Percentiles rank a stretch among this genome's conserved stretches.
phyloP scores from a whole-genome alignment of 2,329 filamentous ascomycete genomes.

The Lomentospora prolificans region DNA sequence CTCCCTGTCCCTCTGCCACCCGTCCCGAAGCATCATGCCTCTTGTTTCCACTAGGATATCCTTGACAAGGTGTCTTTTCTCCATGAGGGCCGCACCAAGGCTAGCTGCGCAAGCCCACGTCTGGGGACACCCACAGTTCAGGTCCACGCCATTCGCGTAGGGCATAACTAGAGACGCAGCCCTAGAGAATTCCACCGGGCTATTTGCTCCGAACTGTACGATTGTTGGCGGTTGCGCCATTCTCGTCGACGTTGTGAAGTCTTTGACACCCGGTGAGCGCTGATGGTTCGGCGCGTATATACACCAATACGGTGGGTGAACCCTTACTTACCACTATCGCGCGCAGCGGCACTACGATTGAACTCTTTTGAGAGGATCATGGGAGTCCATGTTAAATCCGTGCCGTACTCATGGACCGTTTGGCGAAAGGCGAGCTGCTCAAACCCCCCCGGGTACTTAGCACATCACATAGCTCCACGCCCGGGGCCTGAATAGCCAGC shows the following conservation, averaged over 20 bases:
- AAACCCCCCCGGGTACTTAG: background rate
- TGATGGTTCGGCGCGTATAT: background rate
- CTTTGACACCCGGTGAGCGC: conserved; percentile 18
- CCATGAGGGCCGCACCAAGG: conserved; percentile 61
- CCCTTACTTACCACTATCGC: conserved; percentile 45
- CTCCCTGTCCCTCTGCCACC: conserved; percentile 39
- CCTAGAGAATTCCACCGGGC: conserved; percentile 49
- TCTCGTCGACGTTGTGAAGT: conserved; percentile 51
- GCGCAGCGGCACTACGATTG: conserved; percentile 48
- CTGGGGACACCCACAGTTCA: conserved; percentile 67
- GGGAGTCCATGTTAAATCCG: conserved; percentile 60
- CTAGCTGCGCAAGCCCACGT: conserved; percentile 61
- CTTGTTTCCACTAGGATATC: conserved; percentile 54
- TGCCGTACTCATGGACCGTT: conserved; percentile 53
- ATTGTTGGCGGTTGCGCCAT: conserved; percentile 48
- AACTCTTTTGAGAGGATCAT: conserved; percentile 65
- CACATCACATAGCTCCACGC: background rate
- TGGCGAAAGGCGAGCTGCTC: conserved; percentile 57
- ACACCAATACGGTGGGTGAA: background rate
- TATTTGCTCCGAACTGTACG: conserved; percentile 57
- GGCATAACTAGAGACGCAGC: conserved; percentile 53
- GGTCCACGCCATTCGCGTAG: conserved; percentile 53
- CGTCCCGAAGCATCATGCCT: conserved; percentile 36
- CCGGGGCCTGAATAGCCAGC: background rate
- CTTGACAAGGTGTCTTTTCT: conserved; percentile 52